Evolutionary conservation across 2,329 filamentous ascomycete species (phyloP).

Genomic region (Trichoderma sp.): DNA sequence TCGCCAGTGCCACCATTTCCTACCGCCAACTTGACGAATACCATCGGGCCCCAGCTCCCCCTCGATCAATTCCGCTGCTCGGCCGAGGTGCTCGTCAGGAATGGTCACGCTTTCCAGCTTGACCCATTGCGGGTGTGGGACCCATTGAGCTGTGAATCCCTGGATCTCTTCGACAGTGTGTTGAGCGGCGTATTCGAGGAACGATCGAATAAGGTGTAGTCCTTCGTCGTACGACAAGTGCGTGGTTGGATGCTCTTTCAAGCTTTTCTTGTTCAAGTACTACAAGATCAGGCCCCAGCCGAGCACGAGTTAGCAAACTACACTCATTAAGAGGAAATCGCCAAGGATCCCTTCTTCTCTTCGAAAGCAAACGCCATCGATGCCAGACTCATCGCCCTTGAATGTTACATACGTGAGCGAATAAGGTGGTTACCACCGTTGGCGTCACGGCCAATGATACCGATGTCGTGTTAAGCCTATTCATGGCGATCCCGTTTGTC

Average conservation of each 20-base stretch:
- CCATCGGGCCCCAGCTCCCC: conserved; percentile 76
- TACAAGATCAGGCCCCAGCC: conserved; percentile 33
- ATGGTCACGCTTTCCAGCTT: conserved; percentile 69
- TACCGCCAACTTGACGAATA: conserved; percentile 71
- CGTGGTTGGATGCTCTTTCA: conserved; percentile 76
- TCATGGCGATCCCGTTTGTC: conserved; percentile 35
- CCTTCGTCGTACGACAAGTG: conserved; percentile 95
- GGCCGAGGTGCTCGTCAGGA: conserved; percentile 57
- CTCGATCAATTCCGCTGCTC: conserved; percentile 64
- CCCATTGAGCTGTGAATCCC: conserved; percentile 86
- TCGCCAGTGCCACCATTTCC: conserved; percentile 88
- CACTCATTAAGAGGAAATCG: not conserved
- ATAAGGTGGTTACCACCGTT: conserved; percentile 78
- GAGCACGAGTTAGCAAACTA: not conserved
- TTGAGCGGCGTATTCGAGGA: conserved; percentile 78
- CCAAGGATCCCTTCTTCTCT: not conserved
- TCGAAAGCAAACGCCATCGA: not conserved
- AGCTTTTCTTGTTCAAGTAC: conserved; percentile 77
- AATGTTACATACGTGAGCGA: conserved; percentile 68
- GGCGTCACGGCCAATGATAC: conserved; percentile 83
- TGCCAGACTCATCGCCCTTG: not conserved
- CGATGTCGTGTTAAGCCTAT: conserved; percentile 70
- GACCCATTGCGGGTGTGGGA: conserved; percentile 86
- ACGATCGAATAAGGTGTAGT: conserved; percentile 79
- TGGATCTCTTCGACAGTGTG: conserved; percentile 93